A percentile compares a stretch with the other conserved stretches of the same genome.
phyloP scores from a whole-genome alignment of 1,139 yeast species.

The Saccharomyces hybrid region DNA sequence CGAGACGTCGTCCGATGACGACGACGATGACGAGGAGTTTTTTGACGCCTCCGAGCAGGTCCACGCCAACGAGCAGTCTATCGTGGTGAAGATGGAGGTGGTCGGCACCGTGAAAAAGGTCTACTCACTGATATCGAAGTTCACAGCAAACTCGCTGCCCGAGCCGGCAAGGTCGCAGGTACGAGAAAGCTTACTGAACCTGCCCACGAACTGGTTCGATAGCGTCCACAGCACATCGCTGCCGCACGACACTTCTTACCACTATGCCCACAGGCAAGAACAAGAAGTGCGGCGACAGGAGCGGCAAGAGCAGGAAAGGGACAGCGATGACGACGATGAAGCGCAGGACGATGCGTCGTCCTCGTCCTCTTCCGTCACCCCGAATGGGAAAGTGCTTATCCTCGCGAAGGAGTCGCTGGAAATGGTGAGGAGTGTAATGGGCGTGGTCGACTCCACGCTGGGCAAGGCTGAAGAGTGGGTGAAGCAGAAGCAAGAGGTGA shows the following conservation, averaged over 20 bases:
- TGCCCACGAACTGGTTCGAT: conserved; percentile 62
- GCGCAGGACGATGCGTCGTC: background rate
- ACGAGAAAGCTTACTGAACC: conserved; percentile 63
- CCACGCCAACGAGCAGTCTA: conserved; percentile 29
- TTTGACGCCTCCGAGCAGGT: conserved; percentile 32
- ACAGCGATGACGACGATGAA: background rate
- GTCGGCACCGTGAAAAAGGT: conserved; percentile 84
- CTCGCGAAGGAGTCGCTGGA: conserved; percentile 85
- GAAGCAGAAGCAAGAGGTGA: conserved; percentile 38
- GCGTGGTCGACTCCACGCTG: conserved; percentile 75
- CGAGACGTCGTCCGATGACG: conserved; percentile 14
- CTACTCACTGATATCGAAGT: conserved; percentile 75
- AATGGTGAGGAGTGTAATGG: conserved; percentile 75
- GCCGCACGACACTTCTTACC: background rate
- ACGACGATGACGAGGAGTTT: conserved; percentile 27
- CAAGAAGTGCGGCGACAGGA: conserved; percentile 1
- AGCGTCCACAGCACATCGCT: conserved; percentile 26
- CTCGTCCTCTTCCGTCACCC: conserved; percentile 30
- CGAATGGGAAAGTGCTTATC: conserved; percentile 62
- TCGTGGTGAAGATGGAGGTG: conserved; percentile 68
- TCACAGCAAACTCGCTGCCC: conserved; percentile 64
- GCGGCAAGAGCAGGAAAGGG: background rate
- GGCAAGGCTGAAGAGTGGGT: conserved; percentile 83
- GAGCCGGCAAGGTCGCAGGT: conserved; percentile 84
- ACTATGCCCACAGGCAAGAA: conserved; percentile 6